Percentiles rank a stretch among this genome's conserved stretches.
These are phyloP conservation scores for Colletotrichum tanaceti DNA, from an alignment of 2,329 filamentous ascomycete genomes.

Conservation along the genomic window DNA sequence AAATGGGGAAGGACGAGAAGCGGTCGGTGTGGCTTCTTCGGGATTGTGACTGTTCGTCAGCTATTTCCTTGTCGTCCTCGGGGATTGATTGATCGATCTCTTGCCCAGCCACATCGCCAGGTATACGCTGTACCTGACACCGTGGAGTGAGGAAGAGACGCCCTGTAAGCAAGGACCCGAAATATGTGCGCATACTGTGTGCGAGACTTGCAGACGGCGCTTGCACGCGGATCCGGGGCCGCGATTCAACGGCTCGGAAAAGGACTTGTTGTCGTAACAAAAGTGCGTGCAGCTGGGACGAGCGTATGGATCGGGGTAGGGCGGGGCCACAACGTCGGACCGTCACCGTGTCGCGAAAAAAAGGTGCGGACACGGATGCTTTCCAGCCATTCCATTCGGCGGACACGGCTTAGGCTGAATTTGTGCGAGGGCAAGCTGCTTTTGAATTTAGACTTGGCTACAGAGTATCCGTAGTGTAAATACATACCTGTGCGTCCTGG, in stretches of 20 bases:
- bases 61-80: neutral
- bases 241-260: neutral
- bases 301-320: neutral
- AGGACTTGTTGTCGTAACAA: slow-evolving; percentile 15
- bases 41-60: neutral
- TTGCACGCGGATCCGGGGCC: neutral
- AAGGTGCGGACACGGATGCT: slow-evolving; percentile 18
- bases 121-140: slow-evolving; percentile 5
- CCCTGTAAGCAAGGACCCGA: slow-evolving; percentile 15
- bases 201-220: neutral
- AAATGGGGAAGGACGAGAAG: neutral
- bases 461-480: too few relatives aligned
- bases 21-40: slow-evolving; percentile 1
- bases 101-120: slow-evolving; percentile 2
- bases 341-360: neutral
- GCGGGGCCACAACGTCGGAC: neutral
- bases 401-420: neutral
- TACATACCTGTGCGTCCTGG: too few relatives aligned
- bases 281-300: slow-evolving; percentile 9
- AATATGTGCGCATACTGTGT: neutral
- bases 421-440: neutral
- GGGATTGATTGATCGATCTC: neutral
- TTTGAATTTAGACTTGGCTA: neutral
- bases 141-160: neutral
- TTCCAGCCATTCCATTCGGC: neutral